Evolutionary conservation across 768 basidiomycete species (phyloP).

Genomic region (Gloeopeniophorella convolvens): DNA sequence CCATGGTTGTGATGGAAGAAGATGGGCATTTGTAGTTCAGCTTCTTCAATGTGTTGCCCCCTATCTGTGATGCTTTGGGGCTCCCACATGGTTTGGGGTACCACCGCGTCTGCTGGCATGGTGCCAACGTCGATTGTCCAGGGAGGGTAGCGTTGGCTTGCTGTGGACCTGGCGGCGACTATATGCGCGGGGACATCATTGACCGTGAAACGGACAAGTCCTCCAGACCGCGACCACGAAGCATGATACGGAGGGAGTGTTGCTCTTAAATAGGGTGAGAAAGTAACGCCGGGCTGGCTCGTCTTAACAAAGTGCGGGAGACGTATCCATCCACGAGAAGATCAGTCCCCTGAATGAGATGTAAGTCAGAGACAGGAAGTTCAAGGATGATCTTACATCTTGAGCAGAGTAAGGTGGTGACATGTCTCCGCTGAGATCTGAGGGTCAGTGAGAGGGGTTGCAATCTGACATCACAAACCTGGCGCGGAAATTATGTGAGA

Average conservation of each 20-base stretch:
- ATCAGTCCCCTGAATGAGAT: neutral
- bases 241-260: too few species aligned
- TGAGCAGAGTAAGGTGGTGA: too few species aligned
- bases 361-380: neutral
- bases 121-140: neutral
- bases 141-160: too few species aligned
- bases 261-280: neutral
- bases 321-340: constrained; percentile 12
- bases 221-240: neutral
- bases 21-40: constrained; percentile 9
- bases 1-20: constrained; percentile 1
- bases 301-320: neutral
- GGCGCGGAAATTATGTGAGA: too few species aligned
- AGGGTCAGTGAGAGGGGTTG: too few species aligned
- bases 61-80: neutral
- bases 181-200: neutral
- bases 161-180: too few species aligned
- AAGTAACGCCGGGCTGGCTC: neutral
- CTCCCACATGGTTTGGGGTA: constrained; percentile 9
- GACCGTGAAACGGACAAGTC: neutral
- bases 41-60: constrained; percentile 1
- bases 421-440: too few species aligned
- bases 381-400: too few species aligned
- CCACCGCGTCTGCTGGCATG: neutral
- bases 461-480: too few species aligned